Base-by-base conservation (phyloP, 306 rosid species). In the Rosa persica region DNA sequence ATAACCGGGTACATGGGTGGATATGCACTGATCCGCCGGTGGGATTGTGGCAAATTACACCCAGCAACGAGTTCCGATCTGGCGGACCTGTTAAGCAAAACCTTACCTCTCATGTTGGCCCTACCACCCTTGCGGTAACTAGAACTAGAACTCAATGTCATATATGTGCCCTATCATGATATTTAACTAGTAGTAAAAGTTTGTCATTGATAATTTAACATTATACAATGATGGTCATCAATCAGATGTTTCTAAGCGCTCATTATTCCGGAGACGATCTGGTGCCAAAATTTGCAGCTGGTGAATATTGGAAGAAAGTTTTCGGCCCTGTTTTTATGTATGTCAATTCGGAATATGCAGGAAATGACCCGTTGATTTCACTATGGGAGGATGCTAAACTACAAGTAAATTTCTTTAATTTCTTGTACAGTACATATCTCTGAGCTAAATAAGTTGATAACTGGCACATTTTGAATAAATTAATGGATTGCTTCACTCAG, bases 281-380 rank as follows among this genome's bases (percentile, higher is more conserved):
- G 76, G 87, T 86, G 74, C 87, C 87, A 13, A 86, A 75, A 73
- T 72, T 83, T 67, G 80, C 75, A 68, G 78, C 75, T 0, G 86
- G 82, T 12, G 89, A 86, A 82, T 66, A 38, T 8, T 86, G 89
- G 89, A 86, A 86, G 86, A 86, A 83, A 73, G 89, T 83, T 25
- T 86, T 86, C 30, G 87, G 89, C 4, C 89, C 89, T 49, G 84
- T 83, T 48, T 86, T 81, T 40, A 68, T 86, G 8, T 83, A 83
- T 71, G 80, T 79, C 52, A 86, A 83, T 67, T 86, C 84, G 11
- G 67, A 71, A 17, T 86, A 44, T 34, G 70, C 55, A 48, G 80
- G 77, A 65, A 54, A 46, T 58, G 85, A 86, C 52, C 73, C 86
- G 3, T 70, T 65, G 5, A 0, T 73, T 72, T 69, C 43, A 51